Conservation (phyloP, 371 early-diverging fungal species). For the Batkoa obscura region DNA sequence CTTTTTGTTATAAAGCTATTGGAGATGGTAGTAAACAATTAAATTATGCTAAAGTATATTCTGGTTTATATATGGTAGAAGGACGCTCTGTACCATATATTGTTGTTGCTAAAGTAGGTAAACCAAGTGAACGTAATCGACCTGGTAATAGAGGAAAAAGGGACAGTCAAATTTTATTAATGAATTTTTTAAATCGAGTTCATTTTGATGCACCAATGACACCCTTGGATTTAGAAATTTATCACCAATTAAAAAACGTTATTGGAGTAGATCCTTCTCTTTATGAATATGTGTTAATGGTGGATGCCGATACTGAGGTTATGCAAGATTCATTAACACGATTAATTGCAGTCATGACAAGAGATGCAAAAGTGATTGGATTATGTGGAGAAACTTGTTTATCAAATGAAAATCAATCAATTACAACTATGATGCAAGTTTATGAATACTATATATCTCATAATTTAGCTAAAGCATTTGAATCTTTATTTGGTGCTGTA, state of each 20-base stretch:
- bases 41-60: constrained; percentile 81
- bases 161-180: constrained; percentile 64
- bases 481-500: constrained; percentile 61
- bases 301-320: constrained; percentile 49
- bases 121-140: constrained; percentile 34
- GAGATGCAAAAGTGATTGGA: constrained; percentile 64
- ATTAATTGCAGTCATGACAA: constrained; percentile 53
- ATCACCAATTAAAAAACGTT: constrained; percentile 69
- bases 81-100: constrained; percentile 70
- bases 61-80: constrained; percentile 62
- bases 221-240: constrained; percentile 78
- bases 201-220: constrained; percentile 55
- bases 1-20: constrained; percentile 69
- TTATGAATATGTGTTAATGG: constrained; percentile 41
- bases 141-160: constrained; percentile 80
- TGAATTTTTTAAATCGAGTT: constrained; percentile 58
- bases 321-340: constrained; percentile 40
- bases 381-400: constrained; percentile 70
- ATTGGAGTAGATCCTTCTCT: constrained; percentile 68
- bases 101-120: constrained; percentile 67
- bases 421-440: constrained; percentile 88
- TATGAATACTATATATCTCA: constrained; percentile 79
- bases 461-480: constrained; percentile 71
- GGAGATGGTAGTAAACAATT: constrained; percentile 60
- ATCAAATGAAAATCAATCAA: constrained; percentile 69